These are phyloP conservation scores for Hawksworthiomyces lignivorus DNA, from an alignment of 2,329 filamentous ascomycete species.

Conservation along the genomic window DNA sequence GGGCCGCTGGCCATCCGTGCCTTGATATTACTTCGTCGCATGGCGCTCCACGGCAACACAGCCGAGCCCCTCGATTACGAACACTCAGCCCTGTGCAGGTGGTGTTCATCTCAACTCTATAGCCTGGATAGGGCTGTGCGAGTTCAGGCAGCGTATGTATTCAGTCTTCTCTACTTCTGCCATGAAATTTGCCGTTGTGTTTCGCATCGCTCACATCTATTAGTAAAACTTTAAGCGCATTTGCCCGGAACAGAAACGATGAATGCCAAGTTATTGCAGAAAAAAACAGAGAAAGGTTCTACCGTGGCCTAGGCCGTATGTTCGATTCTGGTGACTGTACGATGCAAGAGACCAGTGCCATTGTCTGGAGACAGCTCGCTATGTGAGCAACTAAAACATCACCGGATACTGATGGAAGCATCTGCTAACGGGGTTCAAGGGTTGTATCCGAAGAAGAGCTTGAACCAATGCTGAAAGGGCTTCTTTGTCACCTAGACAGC, in stretches of 20 bases:
- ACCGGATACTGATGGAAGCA: too few species aligned
- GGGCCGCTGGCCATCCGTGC: conserved; percentile 12
- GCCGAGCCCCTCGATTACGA: conserved; percentile 12
- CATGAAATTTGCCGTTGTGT: too few species aligned
- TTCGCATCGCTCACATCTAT: neutral
- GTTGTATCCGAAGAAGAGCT: conserved; percentile 12
- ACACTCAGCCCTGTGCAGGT: conserved; percentile 10
- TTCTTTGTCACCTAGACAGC: conserved; percentile 11
- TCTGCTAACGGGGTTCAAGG: too few species aligned
- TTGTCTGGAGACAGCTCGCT: conserved; percentile 14
- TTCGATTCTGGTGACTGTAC: conserved; percentile 5
- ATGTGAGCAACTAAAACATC: conserved; percentile 8
- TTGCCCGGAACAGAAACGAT: conserved; percentile 5
- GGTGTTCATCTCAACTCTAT: conserved; percentile 9
- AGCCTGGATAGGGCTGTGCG: conserved; percentile 13
- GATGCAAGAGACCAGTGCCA: conserved; percentile 11
- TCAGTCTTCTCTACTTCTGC: neutral
- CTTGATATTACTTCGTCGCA: conserved; percentile 7
- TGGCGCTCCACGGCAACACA: conserved; percentile 8
- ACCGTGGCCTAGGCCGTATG: conserved; percentile 9
- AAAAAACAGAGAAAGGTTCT: conserved; percentile 12
- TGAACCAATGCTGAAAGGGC: conserved; percentile 13
- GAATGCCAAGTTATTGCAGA: neutral
- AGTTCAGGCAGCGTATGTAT: conserved; percentile 12
- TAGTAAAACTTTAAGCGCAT: conserved; percentile 11